phyloP scores from a whole-genome alignment of 139 green algal genomes.

The Zygnema circumcarinatum region DNA sequence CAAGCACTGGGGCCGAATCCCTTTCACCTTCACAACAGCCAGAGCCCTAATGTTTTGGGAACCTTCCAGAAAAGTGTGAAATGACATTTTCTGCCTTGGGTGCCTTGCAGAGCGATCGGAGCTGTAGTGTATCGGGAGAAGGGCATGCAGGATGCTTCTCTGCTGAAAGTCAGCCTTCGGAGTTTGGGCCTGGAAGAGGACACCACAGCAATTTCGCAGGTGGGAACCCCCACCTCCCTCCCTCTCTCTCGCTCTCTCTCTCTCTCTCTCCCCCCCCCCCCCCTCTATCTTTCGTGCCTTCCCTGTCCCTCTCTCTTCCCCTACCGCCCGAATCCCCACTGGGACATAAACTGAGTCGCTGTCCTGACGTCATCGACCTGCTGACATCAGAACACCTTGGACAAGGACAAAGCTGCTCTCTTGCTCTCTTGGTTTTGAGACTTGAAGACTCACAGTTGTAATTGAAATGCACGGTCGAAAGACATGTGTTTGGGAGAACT shows the following conservation, averaged over 20 bases:
- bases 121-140: conserved; percentile 27
- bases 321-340: no score
- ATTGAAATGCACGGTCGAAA: no score
- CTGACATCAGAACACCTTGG: no score
- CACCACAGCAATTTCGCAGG: conserved; percentile 54
- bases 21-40: no score
- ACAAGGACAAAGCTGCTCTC: no score
- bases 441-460: no score
- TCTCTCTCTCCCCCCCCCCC: conserved; percentile 10
- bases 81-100: not conserved
- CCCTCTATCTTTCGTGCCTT: no score
- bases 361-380: no score
- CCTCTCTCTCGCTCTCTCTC: conserved; percentile 5
- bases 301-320: no score
- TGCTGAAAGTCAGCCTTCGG: conserved; percentile 69
- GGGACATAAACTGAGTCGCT: no score
- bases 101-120: conserved; percentile 30
- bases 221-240: conserved; percentile 5
- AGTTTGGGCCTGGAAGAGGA: conserved; percentile 64
- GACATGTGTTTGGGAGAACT: no score
- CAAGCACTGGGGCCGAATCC: conserved; percentile 36
- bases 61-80: not conserved
- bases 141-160: conserved; percentile 44
- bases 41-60: conserved; percentile 48
- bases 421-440: no score